These are phyloP conservation scores for Salvia hispanica DNA, from an alignment of 257 asterid species.

Conservation along the genomic window DNA sequence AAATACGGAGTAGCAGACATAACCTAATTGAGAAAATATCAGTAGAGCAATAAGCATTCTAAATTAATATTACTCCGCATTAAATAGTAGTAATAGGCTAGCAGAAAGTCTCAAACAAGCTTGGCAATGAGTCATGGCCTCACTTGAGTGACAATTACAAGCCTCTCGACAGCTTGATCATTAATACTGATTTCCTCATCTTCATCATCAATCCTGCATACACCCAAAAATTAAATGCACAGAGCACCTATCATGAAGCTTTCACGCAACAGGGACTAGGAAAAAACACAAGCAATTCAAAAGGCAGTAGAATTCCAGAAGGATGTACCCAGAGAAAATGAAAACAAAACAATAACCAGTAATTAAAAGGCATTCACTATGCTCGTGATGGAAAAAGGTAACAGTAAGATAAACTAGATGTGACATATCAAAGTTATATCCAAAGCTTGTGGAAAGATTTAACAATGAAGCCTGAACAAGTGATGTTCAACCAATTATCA, in stretches of 20 bases:
- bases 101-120: too few relatives aligned
- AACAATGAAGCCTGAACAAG: neutral
- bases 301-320: too few relatives aligned
- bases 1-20: slow-evolving; percentile 9
- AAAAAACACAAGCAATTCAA: neutral
- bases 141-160: slow-evolving; percentile 89
- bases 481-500: neutral
- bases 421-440: too few relatives aligned
- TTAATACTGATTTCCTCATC: slow-evolving; percentile 56
- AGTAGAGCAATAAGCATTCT: slow-evolving; percentile 21
- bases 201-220: slow-evolving; percentile 65
- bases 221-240: slow-evolving; percentile 13
- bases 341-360: too few relatives aligned
- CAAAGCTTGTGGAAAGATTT: neutral
- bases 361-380: too few relatives aligned
- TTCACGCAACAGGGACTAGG: neutral
- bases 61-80: too few relatives aligned
- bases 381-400: too few relatives aligned
- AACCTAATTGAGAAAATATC: slow-evolving; percentile 3
- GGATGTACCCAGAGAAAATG: too few relatives aligned
- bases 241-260: slow-evolving; percentile 9
- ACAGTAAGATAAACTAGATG: too few relatives aligned
- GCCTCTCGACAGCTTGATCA: slow-evolving; percentile 73
- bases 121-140: too few relatives aligned
- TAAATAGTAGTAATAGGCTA: too few relatives aligned